Base-by-base conservation (phyloP, 148 eudicot species). In the Arbutus unedo region DNA sequence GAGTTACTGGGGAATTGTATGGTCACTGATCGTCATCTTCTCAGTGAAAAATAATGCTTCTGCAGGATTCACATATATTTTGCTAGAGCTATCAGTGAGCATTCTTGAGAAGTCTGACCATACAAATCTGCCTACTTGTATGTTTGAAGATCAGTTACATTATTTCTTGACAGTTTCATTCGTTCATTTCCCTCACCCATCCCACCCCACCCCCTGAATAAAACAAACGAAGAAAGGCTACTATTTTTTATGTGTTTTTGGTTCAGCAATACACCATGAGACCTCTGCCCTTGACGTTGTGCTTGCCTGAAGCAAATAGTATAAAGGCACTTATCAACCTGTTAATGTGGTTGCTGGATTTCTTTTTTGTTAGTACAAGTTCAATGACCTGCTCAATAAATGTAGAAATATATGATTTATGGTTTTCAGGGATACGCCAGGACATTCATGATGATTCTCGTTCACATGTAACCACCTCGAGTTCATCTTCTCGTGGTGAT, bases 401-500 rank as follows among this genome's bases (percentile, higher is more conserved):
- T 25, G 55, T 66, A 44, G 67, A 49, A 67, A 77, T 54, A 79
- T 78, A 67, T 78, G 64, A 43, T 67, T 67, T 44, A 54, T 19
- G 62, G 67, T 62, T 85, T 85, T 15, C 85, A 95, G 98, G 95
- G 64, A 77, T 70, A 77, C 93, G 90, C 43, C 88, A 86, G 47
- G 95, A 92, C 43, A 83, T 88, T 76, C 87, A 83, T 85, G 95
- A 93, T 60, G 97, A 94, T 50, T 81, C 95, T 80, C 91, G 89
- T 75, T 78, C 83, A 79, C 85, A 82, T 89, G 79, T 81, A 31
- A 85, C 89, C 74, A 83, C 90, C 79, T 85, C 89, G 68, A 88
- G 87, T 82, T 77, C 91, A 64, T 91, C 93, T 75, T 86, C 89
- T 23, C 86, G 84, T 68, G 84, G 86, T 88, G 94, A 96, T 85